These are phyloP conservation scores for Rhizophagus sp. DNA, from an alignment of 192 early-diverging fungal genomes.

Conservation along the genomic window DNA sequence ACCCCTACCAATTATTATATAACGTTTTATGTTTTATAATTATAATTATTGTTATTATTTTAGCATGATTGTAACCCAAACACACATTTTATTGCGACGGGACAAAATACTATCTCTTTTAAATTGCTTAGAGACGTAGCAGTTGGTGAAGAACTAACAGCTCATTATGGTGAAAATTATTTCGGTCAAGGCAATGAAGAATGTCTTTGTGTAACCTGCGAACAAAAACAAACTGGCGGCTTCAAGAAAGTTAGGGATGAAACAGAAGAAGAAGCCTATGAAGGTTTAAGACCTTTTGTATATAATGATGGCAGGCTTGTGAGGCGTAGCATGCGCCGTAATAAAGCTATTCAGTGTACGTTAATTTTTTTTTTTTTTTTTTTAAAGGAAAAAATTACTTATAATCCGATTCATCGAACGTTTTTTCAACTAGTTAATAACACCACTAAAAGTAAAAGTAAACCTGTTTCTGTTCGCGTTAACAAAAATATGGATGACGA, in stretches of 20 bases:
- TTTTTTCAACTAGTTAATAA: neutral
- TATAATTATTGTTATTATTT: slow-evolving; percentile 14
- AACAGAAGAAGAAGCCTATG: neutral
- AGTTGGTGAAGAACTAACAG: slow-evolving; percentile 60
- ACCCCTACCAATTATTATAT: too few species aligned
- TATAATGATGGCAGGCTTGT: slow-evolving; percentile 9
- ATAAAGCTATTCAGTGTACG: neutral
- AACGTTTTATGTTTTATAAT: neutral
- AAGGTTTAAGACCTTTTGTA: slow-evolving; percentile 17
- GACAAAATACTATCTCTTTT: slow-evolving; percentile 56
- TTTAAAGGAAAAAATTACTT: neutral
- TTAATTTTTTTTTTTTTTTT: neutral
- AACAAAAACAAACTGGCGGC: slow-evolving; percentile 33
- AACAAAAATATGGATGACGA: neutral
- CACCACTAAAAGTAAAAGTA: neutral
- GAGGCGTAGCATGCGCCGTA: slow-evolving; percentile 1
- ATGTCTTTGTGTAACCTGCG: slow-evolving; percentile 62
- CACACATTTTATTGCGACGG: slow-evolving; percentile 47
- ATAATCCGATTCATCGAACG: neutral
- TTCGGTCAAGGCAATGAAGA: slow-evolving; percentile 63
- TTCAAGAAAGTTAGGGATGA: neutral
- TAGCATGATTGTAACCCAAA: slow-evolving; percentile 68
- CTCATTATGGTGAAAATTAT: slow-evolving; percentile 60
- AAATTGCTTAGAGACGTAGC: slow-evolving; percentile 49
- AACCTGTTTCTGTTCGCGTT: neutral